Evolutionary conservation across 2,329 filamentous ascomycete genomes (phyloP).

Genomic region (Microsporum ferrugineum): DNA sequence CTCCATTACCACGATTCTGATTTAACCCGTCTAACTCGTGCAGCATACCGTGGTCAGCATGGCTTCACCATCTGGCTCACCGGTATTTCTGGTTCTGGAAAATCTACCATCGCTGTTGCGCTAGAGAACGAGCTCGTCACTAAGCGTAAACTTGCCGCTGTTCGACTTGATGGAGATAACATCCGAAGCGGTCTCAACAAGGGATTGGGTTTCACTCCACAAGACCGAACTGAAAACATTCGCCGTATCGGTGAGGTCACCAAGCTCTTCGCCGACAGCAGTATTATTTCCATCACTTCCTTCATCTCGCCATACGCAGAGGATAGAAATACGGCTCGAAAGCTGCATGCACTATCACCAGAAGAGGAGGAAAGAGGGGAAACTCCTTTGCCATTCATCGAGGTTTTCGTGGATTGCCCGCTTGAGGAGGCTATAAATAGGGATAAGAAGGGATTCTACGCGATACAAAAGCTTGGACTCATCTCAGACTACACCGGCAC

Average conservation of each 20-base stretch:
- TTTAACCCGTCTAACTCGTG: slow-evolving; percentile 31
- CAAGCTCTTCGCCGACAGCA: slow-evolving; percentile 87
- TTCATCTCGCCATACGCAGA: slow-evolving; percentile 94
- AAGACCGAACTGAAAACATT: slow-evolving; percentile 95
- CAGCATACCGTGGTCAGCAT: slow-evolving; percentile 56
- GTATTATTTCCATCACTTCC: slow-evolving; percentile 78
- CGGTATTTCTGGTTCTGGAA: slow-evolving; percentile 87
- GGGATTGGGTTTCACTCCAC: slow-evolving; percentile 87
- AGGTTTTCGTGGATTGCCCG: slow-evolving; percentile 86
- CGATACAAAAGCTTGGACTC: slow-evolving; percentile 25
- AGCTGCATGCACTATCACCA: slow-evolving; percentile 56
- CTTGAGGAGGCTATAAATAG: slow-evolving; percentile 86
- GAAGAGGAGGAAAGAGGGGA: slow-evolving; percentile 22
- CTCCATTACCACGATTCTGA: slow-evolving; percentile 37
- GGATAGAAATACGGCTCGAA: slow-evolving; percentile 71
- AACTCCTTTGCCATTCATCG: slow-evolving; percentile 66
- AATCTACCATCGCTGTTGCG: slow-evolving; percentile 91
- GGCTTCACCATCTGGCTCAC: slow-evolving; percentile 98
- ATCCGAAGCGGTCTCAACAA: slow-evolving; percentile 97
- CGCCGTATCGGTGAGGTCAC: slow-evolving; percentile 91
- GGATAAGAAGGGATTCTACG: slow-evolving; percentile 95
- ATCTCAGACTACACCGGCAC: too few species aligned
- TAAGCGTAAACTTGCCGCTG: slow-evolving; percentile 64
- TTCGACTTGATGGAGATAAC: slow-evolving; percentile 96
- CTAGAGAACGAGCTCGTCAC: slow-evolving; percentile 86